Evolutionary conservation across 1,284 basidiomycete genomes (phyloP), one percentile per base, ranked within the genome.

Genomic region (Gomphus sp.): DNA sequence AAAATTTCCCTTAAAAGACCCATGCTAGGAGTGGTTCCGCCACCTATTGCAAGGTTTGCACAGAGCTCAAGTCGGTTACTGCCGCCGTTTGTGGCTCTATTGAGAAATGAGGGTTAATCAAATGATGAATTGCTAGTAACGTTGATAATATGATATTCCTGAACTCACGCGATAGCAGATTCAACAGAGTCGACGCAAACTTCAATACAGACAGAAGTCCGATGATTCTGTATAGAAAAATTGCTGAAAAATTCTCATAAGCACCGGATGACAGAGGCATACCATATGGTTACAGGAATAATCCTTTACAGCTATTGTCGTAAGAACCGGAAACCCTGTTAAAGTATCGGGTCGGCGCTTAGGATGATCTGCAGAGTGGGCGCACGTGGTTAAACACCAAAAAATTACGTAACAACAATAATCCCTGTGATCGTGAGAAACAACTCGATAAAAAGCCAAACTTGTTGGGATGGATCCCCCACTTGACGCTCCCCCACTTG

Each of bases 21-120:
- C 10, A 87, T 61, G 62, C 81, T 87, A 10, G 90, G 90, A 0
- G 89, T 93, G 6, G 82, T 87, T 10, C 90, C 90, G 25, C 90
- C 90, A 25, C 87, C 89, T 41, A 81, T 66, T 36, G 77, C 79
- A 54, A 92, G 74, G 66, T 84, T 88, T 7, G 76, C 79, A 66
- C 90, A 92, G n/a, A 93, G 71, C 68, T 92, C 90, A 25, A 92
- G 77, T 60, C 89, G 77, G 68, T 87, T 76, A 48, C 88, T 87
- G 8, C 88, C 87, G 34, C 80, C 88, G 36, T 70, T 67, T 10
- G 80, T 73, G 36, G 89, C 88, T 64, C 89, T 91, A 25, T 28
- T 10, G 18, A 47, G 9, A 22, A 8, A 7, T 7, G 41, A 2
- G 44, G 8, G 18, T 47, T 11, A 10, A 47, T 25, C 2, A 22